Evolutionary conservation across 768 basidiomycete species (phyloP).

Genomic region (Tremella fuciformis): DNA sequence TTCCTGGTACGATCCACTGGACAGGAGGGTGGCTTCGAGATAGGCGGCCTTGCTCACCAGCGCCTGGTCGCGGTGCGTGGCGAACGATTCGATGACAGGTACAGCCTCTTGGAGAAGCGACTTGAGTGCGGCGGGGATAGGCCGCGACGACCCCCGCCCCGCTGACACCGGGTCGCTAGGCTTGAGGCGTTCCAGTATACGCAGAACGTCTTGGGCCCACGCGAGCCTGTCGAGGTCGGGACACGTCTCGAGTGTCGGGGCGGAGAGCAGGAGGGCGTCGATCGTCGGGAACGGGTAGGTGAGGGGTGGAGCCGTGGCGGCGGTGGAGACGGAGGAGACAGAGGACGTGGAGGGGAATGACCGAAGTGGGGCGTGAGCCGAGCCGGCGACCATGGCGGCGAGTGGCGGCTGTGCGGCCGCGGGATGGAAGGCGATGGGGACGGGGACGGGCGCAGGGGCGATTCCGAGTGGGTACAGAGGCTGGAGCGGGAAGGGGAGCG

Average conservation of each 20-base stretch:
- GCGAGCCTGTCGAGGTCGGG: conserved; percentile 64
- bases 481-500: not conserved
- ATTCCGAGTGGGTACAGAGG: not conserved
- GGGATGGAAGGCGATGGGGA: not conserved
- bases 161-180: not conserved
- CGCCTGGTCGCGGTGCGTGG: conserved; percentile 49
- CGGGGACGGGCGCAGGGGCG: not conserved
- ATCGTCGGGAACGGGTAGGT: conserved; percentile 70
- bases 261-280: conserved; percentile 56
- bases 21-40: conserved; percentile 69
- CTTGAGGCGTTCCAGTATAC: conserved; percentile 64
- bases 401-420: not conserved
- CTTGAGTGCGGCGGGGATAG: conserved; percentile 58
- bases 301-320: conserved; percentile 50
- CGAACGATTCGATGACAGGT: conserved; percentile 57
- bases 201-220: conserved; percentile 80
- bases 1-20: conserved; percentile 61
- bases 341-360: conserved; percentile 25
- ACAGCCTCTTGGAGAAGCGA: conserved; percentile 61
- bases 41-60: conserved; percentile 71
- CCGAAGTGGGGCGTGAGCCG: conserved; percentile 14
- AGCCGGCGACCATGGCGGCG: not conserved
- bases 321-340: conserved; percentile 17
- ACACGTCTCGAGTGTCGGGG: conserved; percentile 57
- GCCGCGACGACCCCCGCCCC: not conserved